These are phyloP conservation scores for Chaetomiaceae sp. DNA, from an alignment of 2,329 filamentous ascomycete genomes.

Conservation along the genomic window DNA sequence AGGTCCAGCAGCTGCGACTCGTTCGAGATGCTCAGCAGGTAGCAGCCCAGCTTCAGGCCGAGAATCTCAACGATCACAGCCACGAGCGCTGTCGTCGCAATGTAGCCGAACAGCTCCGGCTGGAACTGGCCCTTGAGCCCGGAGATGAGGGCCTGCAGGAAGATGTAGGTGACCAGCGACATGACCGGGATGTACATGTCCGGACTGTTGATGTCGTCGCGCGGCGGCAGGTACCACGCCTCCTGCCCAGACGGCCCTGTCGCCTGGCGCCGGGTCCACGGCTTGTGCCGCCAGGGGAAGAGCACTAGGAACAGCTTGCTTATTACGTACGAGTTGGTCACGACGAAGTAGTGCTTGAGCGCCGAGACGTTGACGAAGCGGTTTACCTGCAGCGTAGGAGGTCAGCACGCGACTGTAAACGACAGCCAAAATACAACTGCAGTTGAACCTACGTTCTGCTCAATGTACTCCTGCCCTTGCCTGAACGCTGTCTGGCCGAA, in stretches of 20 bases:
- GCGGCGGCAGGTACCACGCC: slow-evolving; percentile 78
- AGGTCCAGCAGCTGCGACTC: slow-evolving; percentile 89
- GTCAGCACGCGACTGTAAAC: neutral
- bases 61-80: slow-evolving; percentile 84
- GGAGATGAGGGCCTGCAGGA: slow-evolving; percentile 83
- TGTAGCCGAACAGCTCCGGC: slow-evolving; percentile 86
- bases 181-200: slow-evolving; percentile 98
- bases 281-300: slow-evolving; percentile 95
- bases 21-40: slow-evolving; percentile 88
- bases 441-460: slow-evolving; percentile 76
- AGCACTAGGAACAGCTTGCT: slow-evolving; percentile 90
- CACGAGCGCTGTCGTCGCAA: slow-evolving; percentile 74
- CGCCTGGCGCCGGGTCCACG: slow-evolving; percentile 88
- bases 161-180: slow-evolving; percentile 95
- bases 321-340: slow-evolving; percentile 93
- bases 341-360: slow-evolving; percentile 98
- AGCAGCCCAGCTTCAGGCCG: slow-evolving; percentile 86
- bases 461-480: slow-evolving; percentile 88
- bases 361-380: slow-evolving; percentile 85
- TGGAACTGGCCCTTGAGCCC: slow-evolving; percentile 88
- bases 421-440: neutral
- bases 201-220: slow-evolving; percentile 94
- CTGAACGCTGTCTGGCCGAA: slow-evolving; percentile 88
- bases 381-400: slow-evolving; percentile 40
- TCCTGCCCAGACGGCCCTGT: slow-evolving; percentile 59